Base-by-base conservation (phyloP, 495 filamentous ascomycete species). In the Penicillium bialowiezense region DNA sequence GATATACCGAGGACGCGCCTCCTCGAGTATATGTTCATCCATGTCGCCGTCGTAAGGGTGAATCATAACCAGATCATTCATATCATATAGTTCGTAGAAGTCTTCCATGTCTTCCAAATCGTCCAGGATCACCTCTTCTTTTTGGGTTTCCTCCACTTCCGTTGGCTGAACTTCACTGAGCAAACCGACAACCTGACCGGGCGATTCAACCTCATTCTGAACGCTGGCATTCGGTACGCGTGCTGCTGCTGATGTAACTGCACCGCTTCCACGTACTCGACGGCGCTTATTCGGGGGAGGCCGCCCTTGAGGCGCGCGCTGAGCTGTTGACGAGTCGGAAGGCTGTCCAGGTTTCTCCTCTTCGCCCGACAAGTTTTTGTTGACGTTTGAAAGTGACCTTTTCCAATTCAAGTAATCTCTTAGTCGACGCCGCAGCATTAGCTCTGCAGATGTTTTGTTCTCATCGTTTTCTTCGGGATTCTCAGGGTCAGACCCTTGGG, bases 1-100 rank as follows among this genome's bases (percentile, higher is more conserved):
- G 37, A 98, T 90, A 67, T 96, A 97, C 32, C 88, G 84, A 1
- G 93, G 93, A 45, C 87, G 90, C 48, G 91, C 74, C 69, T 98
- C 93, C 63, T 97, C 95, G 2, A 98, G 78, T 17, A 97, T 75
- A 65, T 96, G 89, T 58, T 97, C 95, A 69, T 97, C 95, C 77
- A 91, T 88, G 62, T 98, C 93, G 8, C 91, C 93, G 60, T 89
- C 87, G 65, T 95, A 98, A 2, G 93, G 88, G 67, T 97, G 93
- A 34, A 97, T 76, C 39, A 96, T 81, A 17, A 96, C 78, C 19
- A 97, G 72, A 55, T 96, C 85, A 35, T 89, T 81, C 85, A 92
- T 93, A 37, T 97, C 90, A 62, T 91, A 96, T 17, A 96, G 79
- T 64, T 95, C 85, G 58, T 91, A 97, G 67, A 86, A 96, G 60